phyloP scores from a whole-genome alignment of 2,329 filamentous ascomycete species.

The Colletotrichum lini region DNA sequence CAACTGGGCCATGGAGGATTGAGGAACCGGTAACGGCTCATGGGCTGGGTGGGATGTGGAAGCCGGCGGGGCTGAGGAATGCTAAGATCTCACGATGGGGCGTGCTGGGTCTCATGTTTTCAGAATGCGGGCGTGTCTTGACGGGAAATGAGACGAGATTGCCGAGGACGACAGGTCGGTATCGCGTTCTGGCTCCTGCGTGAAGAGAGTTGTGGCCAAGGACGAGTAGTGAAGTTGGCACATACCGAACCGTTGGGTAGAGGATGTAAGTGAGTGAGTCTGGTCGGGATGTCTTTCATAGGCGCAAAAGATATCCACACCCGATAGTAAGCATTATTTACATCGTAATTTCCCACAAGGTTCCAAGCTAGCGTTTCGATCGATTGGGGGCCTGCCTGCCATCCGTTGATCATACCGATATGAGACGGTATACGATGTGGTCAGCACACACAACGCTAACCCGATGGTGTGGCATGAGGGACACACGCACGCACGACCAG shows the following conservation, averaged over 20 bases:
- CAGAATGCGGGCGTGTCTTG: background rate
- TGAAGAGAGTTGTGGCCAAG: background rate
- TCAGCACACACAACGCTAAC: background rate
- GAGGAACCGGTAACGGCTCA: background rate
- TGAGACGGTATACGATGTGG: conserved; percentile 20
- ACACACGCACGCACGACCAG: background rate
- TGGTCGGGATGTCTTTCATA: background rate
- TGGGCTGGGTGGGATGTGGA: background rate
- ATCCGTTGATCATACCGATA: conserved; percentile 32
- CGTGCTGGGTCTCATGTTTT: background rate
- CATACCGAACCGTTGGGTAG: no score
- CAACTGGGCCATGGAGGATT: conserved; percentile 19
- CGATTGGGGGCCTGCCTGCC: conserved; percentile 10
- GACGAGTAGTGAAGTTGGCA: background rate
- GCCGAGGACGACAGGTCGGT: background rate
- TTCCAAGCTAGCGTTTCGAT: conserved; percentile 25
- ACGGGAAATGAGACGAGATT: background rate
- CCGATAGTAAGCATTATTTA: background rate
- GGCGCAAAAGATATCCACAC: background rate
- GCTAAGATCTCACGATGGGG: background rate
- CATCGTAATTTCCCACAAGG: background rate
- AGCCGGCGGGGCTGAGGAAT: background rate
- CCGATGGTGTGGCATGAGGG: background rate
- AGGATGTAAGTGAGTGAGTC: background rate
- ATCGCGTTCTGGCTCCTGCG: no score